Evolutionary conservation across 1,284 basidiomycete genomes (phyloP), one percentile per base, ranked within the genome.

Genomic region (Trametes hirsuta): DNA sequence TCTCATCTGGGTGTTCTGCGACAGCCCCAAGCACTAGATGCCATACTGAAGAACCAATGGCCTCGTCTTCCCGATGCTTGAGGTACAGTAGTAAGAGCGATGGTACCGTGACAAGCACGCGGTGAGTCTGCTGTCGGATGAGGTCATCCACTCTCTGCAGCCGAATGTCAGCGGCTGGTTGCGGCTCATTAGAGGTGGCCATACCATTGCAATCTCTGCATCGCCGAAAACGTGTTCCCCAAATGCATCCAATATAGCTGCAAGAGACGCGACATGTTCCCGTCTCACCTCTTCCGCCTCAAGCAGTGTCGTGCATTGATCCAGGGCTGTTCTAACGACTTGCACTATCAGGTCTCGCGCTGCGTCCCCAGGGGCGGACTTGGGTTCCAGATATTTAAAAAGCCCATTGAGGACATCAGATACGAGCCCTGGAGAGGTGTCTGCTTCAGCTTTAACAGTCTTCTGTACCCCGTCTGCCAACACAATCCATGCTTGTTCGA

Each of bases 31-130:
- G 75, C 1, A 84, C 67, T 0, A 70, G 66, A 36, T 77, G 77
- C 85, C 85, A 86, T 4, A 82, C 67, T 1, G 66, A 55, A 6
- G 72, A 61, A 24, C 72, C 72, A 6, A 70, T 72, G 3, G 51
- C 52, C n/a, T 77, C 68, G 39, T 79, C 71, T 15, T 73, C 72
- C 3, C 83, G 75, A 58, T 79, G 68, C 9, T 72, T 63, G 36
- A 87, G 72, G 64, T 86, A 87, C 0, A 80, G 73, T 0, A 81
- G 71, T 2, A 88, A 68, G 0, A 87, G 73, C 0, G 75, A 56
- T 1, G 81, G 78, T 1, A 79, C 78, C 0, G 74, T 61, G 1
- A 61, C 64, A 41, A 88, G 69, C 8, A 90, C 71, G 0, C 67
- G 65, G 46, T 74, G 69, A 1, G 79, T 71, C 53, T 84, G 72